A percentile compares a stretch with the other conserved stretches of the same genome.
phyloP scores from a whole-genome alignment of 495 filamentous ascomycete genomes.

The Podospora comata region DNA sequence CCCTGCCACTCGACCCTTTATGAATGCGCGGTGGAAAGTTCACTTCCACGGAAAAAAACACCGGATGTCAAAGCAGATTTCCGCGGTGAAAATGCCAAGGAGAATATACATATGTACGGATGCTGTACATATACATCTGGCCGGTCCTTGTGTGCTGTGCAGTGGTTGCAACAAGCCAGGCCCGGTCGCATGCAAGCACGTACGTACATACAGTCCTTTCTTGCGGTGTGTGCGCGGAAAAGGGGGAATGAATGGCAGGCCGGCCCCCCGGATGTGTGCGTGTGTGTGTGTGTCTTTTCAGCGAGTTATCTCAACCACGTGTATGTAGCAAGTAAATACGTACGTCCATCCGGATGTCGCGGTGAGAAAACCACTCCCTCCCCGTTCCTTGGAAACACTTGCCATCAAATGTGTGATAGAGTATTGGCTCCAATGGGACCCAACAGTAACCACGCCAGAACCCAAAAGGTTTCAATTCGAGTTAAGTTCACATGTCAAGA shows the following conservation, averaged over 20 bases:
- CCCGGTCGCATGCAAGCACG: background rate
- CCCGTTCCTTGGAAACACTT: background rate
- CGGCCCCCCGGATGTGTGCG: no score
- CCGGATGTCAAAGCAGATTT: constrained; percentile 14
- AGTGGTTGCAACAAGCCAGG: constrained; percentile 3
- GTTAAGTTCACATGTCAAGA: background rate
- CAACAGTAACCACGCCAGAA: no score
- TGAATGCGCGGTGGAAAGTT: no score
- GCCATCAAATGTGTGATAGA: no score
- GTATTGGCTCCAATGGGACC: no score
- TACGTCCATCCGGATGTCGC: background rate
- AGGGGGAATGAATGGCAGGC: background rate
- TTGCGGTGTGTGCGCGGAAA: constrained; percentile 8
- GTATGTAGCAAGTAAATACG: background rate
- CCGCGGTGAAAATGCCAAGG: constrained; percentile 16
- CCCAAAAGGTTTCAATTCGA: background rate
- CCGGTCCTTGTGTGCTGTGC: background rate
- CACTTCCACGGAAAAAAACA: background rate
- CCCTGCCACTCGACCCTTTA: no score
- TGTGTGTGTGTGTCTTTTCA: background rate
- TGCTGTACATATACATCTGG: no score
- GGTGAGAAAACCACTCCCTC: background rate
- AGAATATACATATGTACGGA: background rate
- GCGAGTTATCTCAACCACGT: background rate
- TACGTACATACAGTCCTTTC: background rate